These are phyloP conservation scores for Litsea cubeba DNA, from an alignment of 164 flowering plant species.

Conservation along the genomic window DNA sequence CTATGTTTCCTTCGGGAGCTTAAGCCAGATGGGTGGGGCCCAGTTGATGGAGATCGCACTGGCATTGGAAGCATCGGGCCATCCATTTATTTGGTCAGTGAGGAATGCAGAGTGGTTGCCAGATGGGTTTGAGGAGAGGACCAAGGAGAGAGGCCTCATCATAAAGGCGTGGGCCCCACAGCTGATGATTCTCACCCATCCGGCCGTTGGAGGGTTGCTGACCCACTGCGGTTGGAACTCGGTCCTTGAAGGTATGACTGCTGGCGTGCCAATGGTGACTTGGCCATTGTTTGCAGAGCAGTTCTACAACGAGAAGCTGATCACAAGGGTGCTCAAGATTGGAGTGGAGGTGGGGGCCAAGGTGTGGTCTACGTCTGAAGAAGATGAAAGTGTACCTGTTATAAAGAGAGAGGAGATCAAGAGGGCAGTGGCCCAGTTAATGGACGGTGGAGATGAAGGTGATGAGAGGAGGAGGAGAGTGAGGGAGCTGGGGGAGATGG, in stretches of 20 bases:
- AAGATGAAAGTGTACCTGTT: neutral
- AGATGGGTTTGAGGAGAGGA: constrained; percentile 13
- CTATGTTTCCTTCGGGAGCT: constrained; percentile 3
- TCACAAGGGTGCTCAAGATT: constrained; percentile 8
- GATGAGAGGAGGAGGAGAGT: constrained; percentile 21
- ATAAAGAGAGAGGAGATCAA: constrained; percentile 15
- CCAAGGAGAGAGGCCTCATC: constrained; percentile 36
- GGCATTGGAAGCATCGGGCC: constrained; percentile 36
- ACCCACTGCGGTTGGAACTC: constrained; percentile 71
- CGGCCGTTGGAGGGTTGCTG: constrained; percentile 45
- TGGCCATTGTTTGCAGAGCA: constrained; percentile 22
- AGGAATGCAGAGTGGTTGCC: neutral
- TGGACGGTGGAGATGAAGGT: constrained; percentile 28
- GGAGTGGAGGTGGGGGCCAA: constrained; percentile 15
- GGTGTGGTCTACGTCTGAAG: constrained; percentile 8
- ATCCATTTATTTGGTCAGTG: constrained; percentile 5
- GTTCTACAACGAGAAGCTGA: constrained; percentile 18
- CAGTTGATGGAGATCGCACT: constrained; percentile 29
- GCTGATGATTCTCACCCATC: constrained; percentile 44
- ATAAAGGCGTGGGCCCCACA: constrained; percentile 75
- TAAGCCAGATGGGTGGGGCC: neutral
- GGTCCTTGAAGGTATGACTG: neutral
- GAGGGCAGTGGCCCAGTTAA: constrained; percentile 16
- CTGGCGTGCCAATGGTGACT: constrained; percentile 22
- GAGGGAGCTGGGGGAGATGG: constrained; percentile 18